phyloP scores from a whole-genome alignment of 164 flowering plant genomes.

The Litsea cubeba region DNA sequence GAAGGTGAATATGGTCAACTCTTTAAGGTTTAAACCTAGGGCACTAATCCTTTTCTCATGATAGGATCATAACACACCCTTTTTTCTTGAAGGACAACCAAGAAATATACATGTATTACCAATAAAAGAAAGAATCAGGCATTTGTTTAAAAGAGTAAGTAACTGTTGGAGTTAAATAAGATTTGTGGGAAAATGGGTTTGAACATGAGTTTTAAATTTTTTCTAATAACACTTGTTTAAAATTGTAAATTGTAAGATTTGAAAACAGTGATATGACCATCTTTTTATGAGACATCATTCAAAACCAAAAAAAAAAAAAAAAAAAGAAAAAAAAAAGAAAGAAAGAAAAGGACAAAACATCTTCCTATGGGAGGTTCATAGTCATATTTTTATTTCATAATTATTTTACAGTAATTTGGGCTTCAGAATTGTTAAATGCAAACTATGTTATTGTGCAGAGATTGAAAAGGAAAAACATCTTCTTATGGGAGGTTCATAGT shows the following conservation, averaged over 20 bases:
- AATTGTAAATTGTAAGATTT: background rate
- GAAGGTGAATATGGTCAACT: no score
- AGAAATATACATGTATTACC: no score
- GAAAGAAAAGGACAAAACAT: background rate
- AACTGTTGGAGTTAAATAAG: background rate
- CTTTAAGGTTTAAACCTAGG: no score
- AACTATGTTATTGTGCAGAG: constrained; percentile 44
- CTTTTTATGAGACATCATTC: background rate
- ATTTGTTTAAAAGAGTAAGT: background rate
- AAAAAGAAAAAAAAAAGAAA: no score
- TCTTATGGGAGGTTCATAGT: background rate
- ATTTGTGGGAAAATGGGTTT: background rate
- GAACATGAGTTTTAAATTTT: no score
- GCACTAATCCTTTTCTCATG: no score
- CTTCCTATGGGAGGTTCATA: background rate
- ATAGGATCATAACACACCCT: no score
- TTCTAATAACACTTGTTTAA: no score
- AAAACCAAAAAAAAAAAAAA: no score
- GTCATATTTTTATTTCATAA: background rate
- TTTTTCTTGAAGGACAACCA: no score
- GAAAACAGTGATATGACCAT: background rate
- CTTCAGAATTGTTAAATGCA: background rate
- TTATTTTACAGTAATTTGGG: background rate
- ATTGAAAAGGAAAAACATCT: constrained; percentile 36
- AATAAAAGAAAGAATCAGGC: no score